Percentiles rank a stretch among this genome's conserved stretches.
Evolutionary conservation across 106 monocot species (phyloP).

Genomic region (Platanthera zijinensis): DNA sequence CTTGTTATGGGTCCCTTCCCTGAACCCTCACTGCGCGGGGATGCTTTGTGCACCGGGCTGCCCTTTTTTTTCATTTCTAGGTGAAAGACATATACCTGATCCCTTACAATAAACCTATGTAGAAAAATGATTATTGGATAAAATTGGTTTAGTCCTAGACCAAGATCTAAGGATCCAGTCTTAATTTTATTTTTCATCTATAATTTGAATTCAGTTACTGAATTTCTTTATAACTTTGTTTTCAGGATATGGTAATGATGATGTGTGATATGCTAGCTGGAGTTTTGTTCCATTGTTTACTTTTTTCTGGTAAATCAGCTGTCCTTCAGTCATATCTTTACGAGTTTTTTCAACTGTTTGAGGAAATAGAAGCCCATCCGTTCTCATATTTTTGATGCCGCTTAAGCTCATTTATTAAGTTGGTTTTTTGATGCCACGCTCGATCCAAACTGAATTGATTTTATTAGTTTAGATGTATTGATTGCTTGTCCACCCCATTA

Average conservation of each 20-base stretch:
- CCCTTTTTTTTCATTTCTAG: neutral
- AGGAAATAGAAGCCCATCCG: neutral
- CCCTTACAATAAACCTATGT: neutral
- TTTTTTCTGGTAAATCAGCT: constrained; percentile 1
- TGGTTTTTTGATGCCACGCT: neutral
- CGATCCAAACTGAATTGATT: neutral
- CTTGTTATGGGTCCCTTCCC: no score
- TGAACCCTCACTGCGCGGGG: no score
- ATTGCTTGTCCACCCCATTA: no score
- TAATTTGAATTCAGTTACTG: neutral
- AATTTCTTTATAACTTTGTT: neutral
- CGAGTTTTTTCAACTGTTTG: neutral
- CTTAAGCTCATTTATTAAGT: neutral
- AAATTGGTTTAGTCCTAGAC: neutral
- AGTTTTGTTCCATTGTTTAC: neutral
- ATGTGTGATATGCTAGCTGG: neutral
- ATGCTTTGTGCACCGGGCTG: no score
- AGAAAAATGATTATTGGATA: neutral
- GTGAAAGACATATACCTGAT: neutral
- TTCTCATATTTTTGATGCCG: neutral
- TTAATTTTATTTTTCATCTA: neutral
- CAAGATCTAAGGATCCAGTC: neutral
- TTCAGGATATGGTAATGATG: neutral
- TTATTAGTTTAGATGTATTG: no score
- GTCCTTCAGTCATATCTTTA: neutral